Conservation (phyloP, 805 yeast genomes). For the Yamadazyma olivae region DNA sequence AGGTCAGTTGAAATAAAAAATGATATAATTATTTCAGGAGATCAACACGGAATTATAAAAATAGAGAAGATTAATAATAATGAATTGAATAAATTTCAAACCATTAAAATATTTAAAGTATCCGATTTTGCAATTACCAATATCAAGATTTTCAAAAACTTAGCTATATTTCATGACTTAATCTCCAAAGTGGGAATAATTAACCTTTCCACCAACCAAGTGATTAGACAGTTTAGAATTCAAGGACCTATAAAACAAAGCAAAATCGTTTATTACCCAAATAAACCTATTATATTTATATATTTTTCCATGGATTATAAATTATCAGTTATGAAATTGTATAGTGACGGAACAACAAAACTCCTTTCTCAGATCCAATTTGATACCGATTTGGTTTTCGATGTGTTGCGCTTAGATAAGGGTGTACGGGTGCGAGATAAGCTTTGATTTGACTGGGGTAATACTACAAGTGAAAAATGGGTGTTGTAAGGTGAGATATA, state of each 20-base stretch:
- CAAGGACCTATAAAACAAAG: slow-evolving; percentile 1
- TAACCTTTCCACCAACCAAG: slow-evolving; percentile 1
- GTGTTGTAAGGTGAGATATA: too few species aligned
- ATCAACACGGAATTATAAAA: slow-evolving; percentile 28
- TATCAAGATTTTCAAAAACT: slow-evolving; percentile 13
- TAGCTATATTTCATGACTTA: slow-evolving; percentile 24
- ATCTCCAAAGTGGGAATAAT: slow-evolving; percentile 30
- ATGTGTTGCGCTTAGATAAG: too few species aligned
- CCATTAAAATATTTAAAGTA: slow-evolving; percentile 14
- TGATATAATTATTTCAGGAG: slow-evolving; percentile 23
- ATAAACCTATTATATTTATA: not conserved
- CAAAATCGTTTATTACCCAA: not conserved
- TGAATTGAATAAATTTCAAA: slow-evolving; percentile 7
- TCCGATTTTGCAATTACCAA: slow-evolving; percentile 24
- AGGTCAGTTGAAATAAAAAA: slow-evolving; percentile 18
- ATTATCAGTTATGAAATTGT: not conserved
- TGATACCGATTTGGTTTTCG: not conserved
- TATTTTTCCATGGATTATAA: not conserved
- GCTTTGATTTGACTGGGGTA: too few species aligned
- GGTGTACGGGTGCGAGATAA: too few species aligned
- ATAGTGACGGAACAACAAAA: not conserved
- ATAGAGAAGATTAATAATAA: slow-evolving; percentile 12
- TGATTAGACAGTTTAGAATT: slow-evolving; percentile 2
- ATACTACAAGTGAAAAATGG: too few species aligned
- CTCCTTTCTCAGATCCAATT: not conserved